These are phyloP conservation scores for Zygoascus sp. DNA, from an alignment of 1,139 yeast species.

Conservation along the genomic window DNA sequence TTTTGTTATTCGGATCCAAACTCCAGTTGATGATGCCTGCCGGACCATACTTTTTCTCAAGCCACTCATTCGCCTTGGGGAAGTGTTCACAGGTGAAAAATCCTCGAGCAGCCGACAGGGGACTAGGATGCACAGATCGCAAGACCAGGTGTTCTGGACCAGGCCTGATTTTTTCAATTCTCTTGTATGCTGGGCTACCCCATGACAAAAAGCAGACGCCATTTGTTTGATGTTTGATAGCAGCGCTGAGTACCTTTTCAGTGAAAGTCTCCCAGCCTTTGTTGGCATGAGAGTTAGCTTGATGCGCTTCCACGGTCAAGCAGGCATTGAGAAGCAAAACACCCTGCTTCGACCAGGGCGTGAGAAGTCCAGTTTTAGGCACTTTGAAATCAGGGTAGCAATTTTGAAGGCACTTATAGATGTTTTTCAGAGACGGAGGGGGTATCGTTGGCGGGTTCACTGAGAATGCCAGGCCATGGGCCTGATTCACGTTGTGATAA, in stretches of 20 bases:
- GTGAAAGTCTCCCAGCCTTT: conserved; percentile 95
- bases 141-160: conserved; percentile 43
- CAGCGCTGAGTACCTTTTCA: conserved; percentile 56
- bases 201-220: conserved; percentile 84
- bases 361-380: conserved; percentile 64
- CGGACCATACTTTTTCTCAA: conserved; percentile 43
- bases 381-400: conserved; percentile 69
- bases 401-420: conserved; percentile 67
- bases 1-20: conserved; percentile 47
- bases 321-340: conserved; percentile 85
- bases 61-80: conserved; percentile 68
- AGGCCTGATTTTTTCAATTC: conserved; percentile 46
- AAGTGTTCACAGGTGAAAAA: conserved; percentile 75
- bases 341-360: conserved; percentile 85
- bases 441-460: conserved; percentile 78
- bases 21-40: conserved; percentile 62
- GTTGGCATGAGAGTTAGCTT: conserved; percentile 87
- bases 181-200: conserved; percentile 89
- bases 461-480: conserved; percentile 94
- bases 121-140: conserved; percentile 88
- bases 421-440: conserved; percentile 88
- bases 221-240: conserved; percentile 38
- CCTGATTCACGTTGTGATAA: conserved; percentile 86
- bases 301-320: conserved; percentile 87
- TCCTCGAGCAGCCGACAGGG: conserved; percentile 82